phyloP scores from a whole-genome alignment of 2,329 filamentous ascomycete species.

The Meredithiella fracta region DNA sequence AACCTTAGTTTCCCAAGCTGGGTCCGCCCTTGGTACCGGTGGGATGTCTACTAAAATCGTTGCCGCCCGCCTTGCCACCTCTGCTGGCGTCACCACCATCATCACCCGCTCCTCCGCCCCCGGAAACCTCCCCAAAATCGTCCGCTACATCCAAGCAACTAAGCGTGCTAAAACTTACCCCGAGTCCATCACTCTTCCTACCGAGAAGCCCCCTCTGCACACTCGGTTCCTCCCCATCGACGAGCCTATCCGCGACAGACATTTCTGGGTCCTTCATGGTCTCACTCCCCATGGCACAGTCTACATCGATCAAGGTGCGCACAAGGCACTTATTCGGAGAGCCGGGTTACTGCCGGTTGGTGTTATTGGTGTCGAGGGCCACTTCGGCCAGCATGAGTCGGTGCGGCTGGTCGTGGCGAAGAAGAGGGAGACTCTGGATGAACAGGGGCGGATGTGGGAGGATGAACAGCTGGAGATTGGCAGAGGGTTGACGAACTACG shows the following conservation, averaged over 20 bases:
- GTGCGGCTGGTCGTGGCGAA: conserved; percentile 73
- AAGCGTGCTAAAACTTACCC: conserved; percentile 17
- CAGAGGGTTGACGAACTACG: conserved; percentile 81
- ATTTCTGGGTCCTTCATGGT: conserved; percentile 94
- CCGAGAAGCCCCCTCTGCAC: conserved; percentile 50
- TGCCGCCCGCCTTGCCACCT: conserved; percentile 78
- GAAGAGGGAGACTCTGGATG: conserved; percentile 27
- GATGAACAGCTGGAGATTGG: conserved; percentile 56
- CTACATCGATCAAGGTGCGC: conserved; percentile 84
- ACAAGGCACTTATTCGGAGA: conserved; percentile 63
- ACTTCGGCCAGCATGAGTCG: conserved; percentile 82
- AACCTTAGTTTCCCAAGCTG: conserved; percentile 60
- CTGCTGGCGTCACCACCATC: conserved; percentile 85
- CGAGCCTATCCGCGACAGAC: conserved; percentile 75
- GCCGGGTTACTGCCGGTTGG: conserved; percentile 79
- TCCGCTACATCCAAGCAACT: conserved; percentile 56
- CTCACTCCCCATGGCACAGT: conserved; percentile 77
- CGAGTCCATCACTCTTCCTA: conserved; percentile 15
- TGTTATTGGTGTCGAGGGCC: conserved; percentile 76
- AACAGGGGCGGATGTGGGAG: conserved; percentile 32
- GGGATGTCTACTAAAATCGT: conserved; percentile 98
- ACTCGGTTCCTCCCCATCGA: conserved; percentile 80
- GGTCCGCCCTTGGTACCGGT: conserved; percentile 77
- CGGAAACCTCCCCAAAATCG: conserved; percentile 77
- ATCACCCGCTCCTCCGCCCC: conserved; percentile 91